Evolutionary conservation across 306 rosid species (phyloP).

Genomic region (Quercus wislizeni): DNA sequence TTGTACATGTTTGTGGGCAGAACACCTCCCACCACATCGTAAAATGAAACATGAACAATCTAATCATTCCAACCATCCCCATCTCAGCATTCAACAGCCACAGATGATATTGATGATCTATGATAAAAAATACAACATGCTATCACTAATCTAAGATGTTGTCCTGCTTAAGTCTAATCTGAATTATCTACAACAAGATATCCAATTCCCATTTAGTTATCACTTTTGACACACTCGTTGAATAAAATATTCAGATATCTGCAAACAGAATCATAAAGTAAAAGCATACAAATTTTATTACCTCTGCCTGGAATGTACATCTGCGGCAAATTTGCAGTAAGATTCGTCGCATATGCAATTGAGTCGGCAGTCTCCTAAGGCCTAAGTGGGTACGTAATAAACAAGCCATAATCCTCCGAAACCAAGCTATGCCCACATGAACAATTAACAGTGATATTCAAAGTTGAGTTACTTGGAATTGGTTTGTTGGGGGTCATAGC

Average conservation of each 20-base stretch:
- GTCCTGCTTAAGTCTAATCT: no score
- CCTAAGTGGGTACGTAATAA: constrained; percentile 62
- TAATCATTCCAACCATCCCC: neutral
- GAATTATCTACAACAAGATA: neutral
- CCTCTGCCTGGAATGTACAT: constrained; percentile 44
- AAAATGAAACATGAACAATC: neutral
- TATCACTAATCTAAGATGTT: neutral
- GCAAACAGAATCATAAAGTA: neutral
- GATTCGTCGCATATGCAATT: constrained; percentile 15
- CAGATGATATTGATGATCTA: constrained; percentile 5
- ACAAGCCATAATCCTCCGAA: constrained; percentile 59
- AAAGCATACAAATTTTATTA: neutral
- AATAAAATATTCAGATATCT: neutral
- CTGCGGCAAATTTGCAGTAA: constrained; percentile 27
- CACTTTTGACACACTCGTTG: neutral
- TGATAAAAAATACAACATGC: constrained; percentile 21
- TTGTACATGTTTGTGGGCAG: neutral
- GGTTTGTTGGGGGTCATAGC: neutral
- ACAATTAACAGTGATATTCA: constrained; percentile 59
- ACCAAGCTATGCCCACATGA: constrained; percentile 56
- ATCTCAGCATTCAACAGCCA: neutral
- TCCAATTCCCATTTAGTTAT: no score
- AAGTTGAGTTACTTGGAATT: constrained; percentile 27
- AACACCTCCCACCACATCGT: neutral
- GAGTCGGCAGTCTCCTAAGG: constrained; percentile 39